Conservation (phyloP, 1,139 yeast genomes). For the Candida freyschussii region DNA sequence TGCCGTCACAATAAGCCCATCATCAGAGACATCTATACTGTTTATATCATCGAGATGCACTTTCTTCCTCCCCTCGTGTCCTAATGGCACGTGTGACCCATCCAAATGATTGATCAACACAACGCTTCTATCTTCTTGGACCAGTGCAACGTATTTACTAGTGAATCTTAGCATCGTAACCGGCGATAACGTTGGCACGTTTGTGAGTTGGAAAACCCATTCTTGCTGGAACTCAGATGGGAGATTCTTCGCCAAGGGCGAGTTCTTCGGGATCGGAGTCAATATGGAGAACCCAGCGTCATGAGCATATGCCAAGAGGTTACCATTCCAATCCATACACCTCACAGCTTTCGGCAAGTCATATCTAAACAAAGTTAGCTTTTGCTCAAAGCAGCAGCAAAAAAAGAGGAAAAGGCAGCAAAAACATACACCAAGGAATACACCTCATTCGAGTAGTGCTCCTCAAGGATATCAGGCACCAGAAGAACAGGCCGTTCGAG, state of each 20-base stretch:
- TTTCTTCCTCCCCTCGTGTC: constrained; percentile 9
- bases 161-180: constrained; percentile 19
- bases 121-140: constrained; percentile 18
- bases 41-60: constrained; percentile 29
- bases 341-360: constrained; percentile 18
- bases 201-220: constrained; percentile 22
- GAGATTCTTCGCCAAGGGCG: constrained; percentile 20
- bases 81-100: constrained; percentile 11
- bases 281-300: constrained; percentile 19
- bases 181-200: constrained; percentile 9
- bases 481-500: constrained; percentile 18
- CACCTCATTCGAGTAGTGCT: constrained; percentile 14
- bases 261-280: constrained; percentile 20
- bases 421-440: constrained; percentile 18
- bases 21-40: constrained; percentile 29
- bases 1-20: constrained; percentile 29
- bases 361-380: constrained; percentile 12
- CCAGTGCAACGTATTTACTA: constrained; percentile 18
- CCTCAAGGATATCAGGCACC: constrained; percentile 21
- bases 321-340: constrained; percentile 23
- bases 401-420: no score
- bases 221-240: constrained; percentile 22
- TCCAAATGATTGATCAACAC: constrained; percentile 20
- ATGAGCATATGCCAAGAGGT: constrained; percentile 19
- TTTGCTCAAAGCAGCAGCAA: no score